Evolutionary conservation across 2,329 filamentous ascomycete species (phyloP).

Genomic region (Camillea tinctor): DNA sequence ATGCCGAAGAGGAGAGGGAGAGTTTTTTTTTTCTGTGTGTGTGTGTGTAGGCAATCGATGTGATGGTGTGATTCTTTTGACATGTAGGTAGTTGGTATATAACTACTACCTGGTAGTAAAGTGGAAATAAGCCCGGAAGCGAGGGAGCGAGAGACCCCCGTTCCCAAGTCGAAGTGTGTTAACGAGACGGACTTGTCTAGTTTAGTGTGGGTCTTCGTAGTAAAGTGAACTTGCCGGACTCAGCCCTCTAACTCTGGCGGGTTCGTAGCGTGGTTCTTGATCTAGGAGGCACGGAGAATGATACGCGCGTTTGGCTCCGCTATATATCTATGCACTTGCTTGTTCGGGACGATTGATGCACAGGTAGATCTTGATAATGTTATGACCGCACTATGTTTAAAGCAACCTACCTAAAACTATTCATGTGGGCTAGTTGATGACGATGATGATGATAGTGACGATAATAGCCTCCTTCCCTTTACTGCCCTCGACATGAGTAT

Average conservation of each 20-base stretch:
- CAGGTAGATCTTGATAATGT: background rate
- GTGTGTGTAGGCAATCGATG: background rate
- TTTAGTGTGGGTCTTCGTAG: background rate
- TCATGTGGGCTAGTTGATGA: too few relatives aligned
- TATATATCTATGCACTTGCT: background rate
- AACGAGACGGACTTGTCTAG: background rate
- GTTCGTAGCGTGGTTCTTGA: background rate
- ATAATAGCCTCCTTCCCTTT: too few relatives aligned
- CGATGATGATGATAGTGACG: too few relatives aligned
- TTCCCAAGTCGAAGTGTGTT: background rate
- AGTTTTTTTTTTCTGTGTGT: too few relatives aligned
- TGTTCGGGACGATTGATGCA: background rate
- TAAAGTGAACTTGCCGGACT: background rate
- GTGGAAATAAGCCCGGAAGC: background rate
- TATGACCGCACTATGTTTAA: too few relatives aligned
- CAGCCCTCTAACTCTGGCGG: background rate
- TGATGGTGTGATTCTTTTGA: background rate
- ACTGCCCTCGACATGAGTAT: too few relatives aligned
- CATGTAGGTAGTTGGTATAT: background rate
- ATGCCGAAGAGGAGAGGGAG: background rate
- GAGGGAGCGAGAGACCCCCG: too few relatives aligned
- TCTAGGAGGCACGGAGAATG: background rate
- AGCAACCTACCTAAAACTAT: too few relatives aligned
- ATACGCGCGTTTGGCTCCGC: background rate
- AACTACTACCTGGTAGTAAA: too few relatives aligned